Evolutionary conservation across 2,329 filamentous ascomycete genomes (phyloP).

Genomic region (Lecanicillium sp.): DNA sequence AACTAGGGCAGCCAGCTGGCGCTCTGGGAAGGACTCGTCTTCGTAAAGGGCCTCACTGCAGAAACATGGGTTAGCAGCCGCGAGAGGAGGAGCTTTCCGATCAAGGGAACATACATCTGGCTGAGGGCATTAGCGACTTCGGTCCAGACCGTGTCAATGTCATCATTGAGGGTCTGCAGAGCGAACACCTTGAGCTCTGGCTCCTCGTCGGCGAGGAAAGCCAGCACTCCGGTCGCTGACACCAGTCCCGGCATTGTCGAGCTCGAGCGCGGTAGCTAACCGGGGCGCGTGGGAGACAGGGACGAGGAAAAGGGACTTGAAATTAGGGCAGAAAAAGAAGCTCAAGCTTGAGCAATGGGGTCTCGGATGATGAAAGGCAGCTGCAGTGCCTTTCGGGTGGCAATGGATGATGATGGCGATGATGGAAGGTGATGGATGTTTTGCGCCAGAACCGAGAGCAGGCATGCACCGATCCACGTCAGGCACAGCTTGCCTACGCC

Average conservation of each 20-base stretch:
- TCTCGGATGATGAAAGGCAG: neutral
- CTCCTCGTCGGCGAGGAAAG: constrained; percentile 92
- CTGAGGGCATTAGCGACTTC: constrained; percentile 89
- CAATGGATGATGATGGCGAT: constrained; percentile 10
- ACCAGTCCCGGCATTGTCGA: constrained; percentile 80
- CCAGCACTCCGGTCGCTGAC: constrained; percentile 88
- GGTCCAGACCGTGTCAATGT: constrained; percentile 96
- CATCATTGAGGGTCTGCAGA: constrained; percentile 87
- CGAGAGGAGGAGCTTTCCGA: constrained; percentile 1
- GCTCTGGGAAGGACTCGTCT: constrained; percentile 89
- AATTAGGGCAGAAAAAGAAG: neutral
- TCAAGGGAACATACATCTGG: constrained; percentile 62
- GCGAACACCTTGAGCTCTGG: constrained; percentile 91
- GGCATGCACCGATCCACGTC: constrained; percentile 32
- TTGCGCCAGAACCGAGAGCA: constrained; percentile 14
- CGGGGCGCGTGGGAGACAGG: neutral
- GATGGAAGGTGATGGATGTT: constrained; percentile 17
- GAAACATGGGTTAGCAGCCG: constrained; percentile 9
- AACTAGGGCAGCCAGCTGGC: constrained; percentile 87
- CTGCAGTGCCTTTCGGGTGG: neutral
- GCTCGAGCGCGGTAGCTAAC: neutral
- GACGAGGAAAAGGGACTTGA: neutral
- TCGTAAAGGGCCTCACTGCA: constrained; percentile 91
- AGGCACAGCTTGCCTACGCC: constrained; percentile 31
- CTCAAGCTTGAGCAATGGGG: neutral